phyloP scores from a whole-genome alignment of 306 rosid species.

The Malus domestica region DNA sequence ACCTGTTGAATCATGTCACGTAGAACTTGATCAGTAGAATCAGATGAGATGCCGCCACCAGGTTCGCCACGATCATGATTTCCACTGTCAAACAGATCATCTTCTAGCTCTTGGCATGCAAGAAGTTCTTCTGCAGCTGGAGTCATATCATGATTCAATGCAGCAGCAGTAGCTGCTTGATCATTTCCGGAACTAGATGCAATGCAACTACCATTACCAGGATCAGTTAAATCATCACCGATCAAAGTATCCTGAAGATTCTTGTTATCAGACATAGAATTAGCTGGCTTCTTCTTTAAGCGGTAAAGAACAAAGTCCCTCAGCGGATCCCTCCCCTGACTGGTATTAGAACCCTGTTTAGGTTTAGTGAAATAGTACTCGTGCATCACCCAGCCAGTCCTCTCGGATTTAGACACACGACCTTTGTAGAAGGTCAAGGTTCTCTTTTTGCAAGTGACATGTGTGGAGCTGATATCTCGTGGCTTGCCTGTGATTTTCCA shows the following conservation, averaged over 20 bases:
- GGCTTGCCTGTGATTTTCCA: conserved; percentile 55
- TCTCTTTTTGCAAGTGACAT: conserved; percentile 42
- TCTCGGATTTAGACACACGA: conserved; percentile 6
- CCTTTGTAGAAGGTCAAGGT: conserved; percentile 43
- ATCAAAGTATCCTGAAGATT: not conserved
- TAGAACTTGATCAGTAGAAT: too few relatives aligned
- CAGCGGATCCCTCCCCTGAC: conserved; percentile 11
- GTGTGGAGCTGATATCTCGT: conserved; percentile 13
- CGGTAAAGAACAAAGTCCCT: conserved; percentile 41
- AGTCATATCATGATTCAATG: not conserved
- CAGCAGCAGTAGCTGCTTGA: not conserved
- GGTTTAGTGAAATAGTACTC: conserved; percentile 33
- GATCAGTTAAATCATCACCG: conserved; percentile 11
- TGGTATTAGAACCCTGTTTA: not conserved
- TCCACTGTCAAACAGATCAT: not conserved
- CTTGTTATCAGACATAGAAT: not conserved
- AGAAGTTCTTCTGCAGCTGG: not conserved
- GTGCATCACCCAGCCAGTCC: conserved; percentile 47
- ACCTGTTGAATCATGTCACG: not conserved
- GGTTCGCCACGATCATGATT: not conserved
- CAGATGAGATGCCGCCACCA: not conserved
- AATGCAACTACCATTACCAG: conserved; percentile 12
- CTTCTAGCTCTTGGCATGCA: too few relatives aligned
- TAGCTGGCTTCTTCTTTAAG: conserved; percentile 23
- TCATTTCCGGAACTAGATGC: conserved; percentile 6